Percentiles rank a stretch among this genome's conserved stretches.
These are phyloP conservation scores for Nakazawaea ernobii DNA, from an alignment of 805 yeast species.

Conservation along the genomic window DNA sequence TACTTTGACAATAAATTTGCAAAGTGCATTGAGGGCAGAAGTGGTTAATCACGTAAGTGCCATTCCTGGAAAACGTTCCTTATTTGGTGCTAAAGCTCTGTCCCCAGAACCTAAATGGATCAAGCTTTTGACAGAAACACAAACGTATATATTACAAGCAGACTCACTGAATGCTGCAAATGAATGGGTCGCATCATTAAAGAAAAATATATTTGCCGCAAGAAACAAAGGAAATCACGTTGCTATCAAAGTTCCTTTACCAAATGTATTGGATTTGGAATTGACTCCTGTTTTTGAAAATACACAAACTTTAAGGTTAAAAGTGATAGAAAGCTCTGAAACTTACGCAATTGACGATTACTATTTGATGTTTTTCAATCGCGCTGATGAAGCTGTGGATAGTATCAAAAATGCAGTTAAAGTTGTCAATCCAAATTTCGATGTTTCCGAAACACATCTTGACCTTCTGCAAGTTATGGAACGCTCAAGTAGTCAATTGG, in stretches of 20 bases:
- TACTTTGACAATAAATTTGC: constrained; percentile 62
- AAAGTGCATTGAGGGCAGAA: constrained; percentile 57
- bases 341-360: constrained; percentile 61
- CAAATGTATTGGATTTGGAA: constrained; percentile 57
- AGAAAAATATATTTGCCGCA: constrained; percentile 71
- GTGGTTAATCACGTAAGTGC: constrained; percentile 27
- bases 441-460: neutral
- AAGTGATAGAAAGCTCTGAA: constrained; percentile 50
- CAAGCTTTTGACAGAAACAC: constrained; percentile 49
- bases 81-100: neutral
- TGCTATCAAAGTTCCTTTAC: constrained; percentile 69
- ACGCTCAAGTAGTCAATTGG: neutral
- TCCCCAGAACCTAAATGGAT: constrained; percentile 36
- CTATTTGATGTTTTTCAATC: constrained; percentile 59
- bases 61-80: constrained; percentile 1
- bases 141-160: constrained; percentile 60
- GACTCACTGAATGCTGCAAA: constrained; percentile 71
- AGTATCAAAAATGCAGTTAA: constrained; percentile 35
- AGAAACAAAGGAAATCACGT: constrained; percentile 69
- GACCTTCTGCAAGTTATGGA: neutral
- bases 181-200: constrained; percentile 71
- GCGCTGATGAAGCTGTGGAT: constrained; percentile 36
- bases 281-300: constrained; percentile 49
- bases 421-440: neutral
- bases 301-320: constrained; percentile 53